phyloP scores from a whole-genome alignment of 768 basidiomycete species.

The Tulasnella sp. region DNA sequence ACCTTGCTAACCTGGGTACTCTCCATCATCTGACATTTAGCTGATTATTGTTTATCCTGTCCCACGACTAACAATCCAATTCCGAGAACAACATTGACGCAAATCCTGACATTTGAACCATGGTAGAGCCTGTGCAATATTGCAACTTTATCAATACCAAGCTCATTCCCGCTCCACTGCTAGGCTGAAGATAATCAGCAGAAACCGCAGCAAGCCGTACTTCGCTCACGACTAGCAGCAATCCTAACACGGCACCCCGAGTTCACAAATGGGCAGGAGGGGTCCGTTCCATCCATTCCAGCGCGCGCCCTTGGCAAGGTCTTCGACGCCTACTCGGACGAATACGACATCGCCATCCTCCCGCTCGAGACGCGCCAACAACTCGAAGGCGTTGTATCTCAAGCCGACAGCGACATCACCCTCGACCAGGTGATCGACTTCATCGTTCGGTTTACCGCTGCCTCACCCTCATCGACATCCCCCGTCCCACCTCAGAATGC shows the following conservation, averaged over 20 bases:
- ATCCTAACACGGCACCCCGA: constrained; percentile 1
- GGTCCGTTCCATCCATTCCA: not conserved
- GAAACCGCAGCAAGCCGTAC: too few relatives aligned
- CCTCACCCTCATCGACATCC: not conserved
- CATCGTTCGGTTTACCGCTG: constrained; percentile 1
- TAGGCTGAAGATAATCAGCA: too few relatives aligned
- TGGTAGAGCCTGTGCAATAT: too few relatives aligned
- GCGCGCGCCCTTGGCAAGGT: not conserved
- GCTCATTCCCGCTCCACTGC: too few relatives aligned
- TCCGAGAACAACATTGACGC: too few relatives aligned
- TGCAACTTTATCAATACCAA: too few relatives aligned
- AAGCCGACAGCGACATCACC: not conserved
- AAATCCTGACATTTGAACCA: too few relatives aligned
- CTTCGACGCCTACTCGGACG: constrained; percentile 5
- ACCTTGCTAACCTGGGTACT: too few relatives aligned
- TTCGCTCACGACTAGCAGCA: not conserved
- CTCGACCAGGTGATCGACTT: not conserved
- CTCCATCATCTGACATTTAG: too few relatives aligned
- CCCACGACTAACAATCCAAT: too few relatives aligned
- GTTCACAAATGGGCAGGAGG: not conserved
- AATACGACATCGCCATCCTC: constrained; percentile 5
- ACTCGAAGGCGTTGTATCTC: not conserved
- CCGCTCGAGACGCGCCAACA: not conserved
- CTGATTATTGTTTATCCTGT: too few relatives aligned
- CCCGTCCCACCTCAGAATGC: not conserved